Evolutionary conservation across 2,329 filamentous ascomycete species (phyloP).

Genomic region (Epicoccum sorghinum): DNA sequence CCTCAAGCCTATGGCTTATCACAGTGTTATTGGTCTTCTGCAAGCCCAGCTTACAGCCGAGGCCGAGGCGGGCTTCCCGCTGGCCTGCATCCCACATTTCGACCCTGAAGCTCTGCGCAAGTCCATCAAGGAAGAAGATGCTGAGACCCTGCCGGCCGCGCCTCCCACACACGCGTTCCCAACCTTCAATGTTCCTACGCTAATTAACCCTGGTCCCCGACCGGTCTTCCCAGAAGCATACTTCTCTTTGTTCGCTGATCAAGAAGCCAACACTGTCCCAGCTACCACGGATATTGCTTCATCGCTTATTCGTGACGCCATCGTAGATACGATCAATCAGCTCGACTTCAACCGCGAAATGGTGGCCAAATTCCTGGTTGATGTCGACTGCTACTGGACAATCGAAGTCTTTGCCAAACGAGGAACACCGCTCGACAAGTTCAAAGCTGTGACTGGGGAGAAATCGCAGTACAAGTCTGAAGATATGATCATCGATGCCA

Average conservation of each 20-base stretch:
- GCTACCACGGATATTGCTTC: constrained; percentile 76
- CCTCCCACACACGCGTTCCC: constrained; percentile 79
- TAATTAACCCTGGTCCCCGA: constrained; percentile 74
- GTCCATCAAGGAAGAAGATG: constrained; percentile 59
- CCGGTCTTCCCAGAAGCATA: constrained; percentile 91
- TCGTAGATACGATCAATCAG: constrained; percentile 92
- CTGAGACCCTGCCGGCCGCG: constrained; percentile 55
- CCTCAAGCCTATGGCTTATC: constrained; percentile 66
- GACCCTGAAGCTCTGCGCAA: constrained; percentile 53
- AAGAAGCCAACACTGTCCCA: constrained; percentile 89
- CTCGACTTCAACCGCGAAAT: constrained; percentile 90
- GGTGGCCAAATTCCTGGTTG: constrained; percentile 86
- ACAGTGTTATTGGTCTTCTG: constrained; percentile 78
- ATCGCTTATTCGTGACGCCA: constrained; percentile 80
- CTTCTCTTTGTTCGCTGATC: constrained; percentile 87
- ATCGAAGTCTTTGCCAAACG: constrained; percentile 90
- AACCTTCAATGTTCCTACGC: constrained; percentile 73
- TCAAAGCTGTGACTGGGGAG: constrained; percentile 69
- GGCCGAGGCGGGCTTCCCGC: constrained; percentile 73
- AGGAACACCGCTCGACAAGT: constrained; percentile 88
- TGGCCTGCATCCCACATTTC: constrained; percentile 68
- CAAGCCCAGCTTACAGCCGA: constrained; percentile 86
- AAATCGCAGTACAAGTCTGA: constrained; percentile 94
- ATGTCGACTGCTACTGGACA: constrained; percentile 93
- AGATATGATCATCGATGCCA: constrained; percentile 94